Evolutionary conservation across 345 rosid genomes (phyloP).

Genomic region (Clausena lansium): DNA sequence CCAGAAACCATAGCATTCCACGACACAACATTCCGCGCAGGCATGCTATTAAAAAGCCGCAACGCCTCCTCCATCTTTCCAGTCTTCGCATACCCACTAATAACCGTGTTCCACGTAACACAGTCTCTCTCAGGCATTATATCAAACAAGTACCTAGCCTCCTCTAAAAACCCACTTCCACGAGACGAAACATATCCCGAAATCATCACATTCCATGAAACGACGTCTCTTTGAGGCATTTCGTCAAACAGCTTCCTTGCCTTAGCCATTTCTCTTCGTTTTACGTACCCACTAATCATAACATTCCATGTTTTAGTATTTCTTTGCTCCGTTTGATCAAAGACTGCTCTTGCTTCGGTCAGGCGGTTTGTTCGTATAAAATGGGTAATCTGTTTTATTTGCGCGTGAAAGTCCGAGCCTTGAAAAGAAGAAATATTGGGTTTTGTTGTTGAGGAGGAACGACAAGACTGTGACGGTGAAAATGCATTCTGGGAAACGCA

Average conservation of each 20-base stretch:
- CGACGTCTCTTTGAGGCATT: conserved; percentile 52
- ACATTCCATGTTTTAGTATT: conserved; percentile 68
- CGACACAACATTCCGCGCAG: conserved; percentile 39
- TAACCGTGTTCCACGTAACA: conserved; percentile 76
- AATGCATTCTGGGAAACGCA: neutral
- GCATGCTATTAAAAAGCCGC: conserved; percentile 49
- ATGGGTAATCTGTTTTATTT: conserved; percentile 46
- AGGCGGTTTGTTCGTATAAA: conserved; percentile 45
- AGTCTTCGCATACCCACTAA: conserved; percentile 67
- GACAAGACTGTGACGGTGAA: neutral
- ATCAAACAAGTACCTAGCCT: conserved; percentile 63
- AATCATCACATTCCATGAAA: conserved; percentile 68
- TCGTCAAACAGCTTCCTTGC: conserved; percentile 49
- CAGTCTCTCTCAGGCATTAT: conserved; percentile 53
- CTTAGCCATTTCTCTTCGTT: conserved; percentile 33
- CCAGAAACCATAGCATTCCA: conserved; percentile 71
- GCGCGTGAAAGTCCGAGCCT: conserved; percentile 23
- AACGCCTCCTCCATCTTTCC: conserved; percentile 56
- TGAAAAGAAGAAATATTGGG: conserved; percentile 13
- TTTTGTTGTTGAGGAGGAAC: conserved; percentile 10
- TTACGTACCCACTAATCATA: conserved; percentile 57
- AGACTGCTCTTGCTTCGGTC: conserved; percentile 48
- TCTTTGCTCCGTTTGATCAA: conserved; percentile 34
- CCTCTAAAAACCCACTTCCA: conserved; percentile 37
- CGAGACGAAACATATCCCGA: conserved; percentile 57